Evolutionary conservation across 352 stramenopile genomes (phyloP).

Genomic region (Phytophthora litchii): DNA sequence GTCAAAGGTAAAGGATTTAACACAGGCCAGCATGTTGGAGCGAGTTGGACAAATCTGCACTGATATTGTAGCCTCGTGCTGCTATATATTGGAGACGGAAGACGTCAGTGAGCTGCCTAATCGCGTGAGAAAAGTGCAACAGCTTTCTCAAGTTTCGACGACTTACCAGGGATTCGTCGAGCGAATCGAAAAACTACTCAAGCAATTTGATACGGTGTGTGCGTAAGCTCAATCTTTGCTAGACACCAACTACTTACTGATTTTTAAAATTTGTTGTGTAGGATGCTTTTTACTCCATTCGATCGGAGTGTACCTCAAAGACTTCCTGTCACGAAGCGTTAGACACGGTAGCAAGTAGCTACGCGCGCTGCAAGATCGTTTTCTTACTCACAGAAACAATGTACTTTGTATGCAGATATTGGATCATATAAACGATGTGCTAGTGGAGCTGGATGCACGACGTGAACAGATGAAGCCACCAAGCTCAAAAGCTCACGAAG

Average conservation of each 20-base stretch:
- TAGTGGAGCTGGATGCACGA: slow-evolving; percentile 52
- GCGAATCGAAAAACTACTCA: slow-evolving; percentile 34
- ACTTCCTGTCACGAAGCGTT: slow-evolving; percentile 28
- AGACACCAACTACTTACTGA: neutral
- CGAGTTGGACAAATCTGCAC: slow-evolving; percentile 36
- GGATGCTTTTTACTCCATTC: slow-evolving; percentile 24
- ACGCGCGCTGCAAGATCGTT: neutral
- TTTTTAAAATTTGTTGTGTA: slow-evolving; percentile 2
- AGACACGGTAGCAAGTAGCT: slow-evolving; percentile 22
- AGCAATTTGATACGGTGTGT: slow-evolving; percentile 31
- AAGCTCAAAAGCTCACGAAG: slow-evolving; percentile 42
- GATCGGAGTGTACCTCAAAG: slow-evolving; percentile 11
- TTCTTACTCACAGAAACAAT: neutral
- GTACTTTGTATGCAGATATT: slow-evolving; percentile 33
- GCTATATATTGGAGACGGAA: slow-evolving; percentile 31
- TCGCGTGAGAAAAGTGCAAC: slow-evolving; percentile 34
- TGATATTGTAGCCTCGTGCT: slow-evolving; percentile 43
- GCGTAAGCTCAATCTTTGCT: neutral
- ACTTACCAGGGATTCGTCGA: slow-evolving; percentile 45
- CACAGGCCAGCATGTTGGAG: slow-evolving; percentile 14
- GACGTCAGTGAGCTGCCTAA: slow-evolving; percentile 29
- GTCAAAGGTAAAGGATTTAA: neutral
- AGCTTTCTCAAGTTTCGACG: slow-evolving; percentile 37
- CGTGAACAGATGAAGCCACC: slow-evolving; percentile 59
- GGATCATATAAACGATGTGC: slow-evolving; percentile 37